phyloP scores from a whole-genome alignment of 345 rosid genomes.

The Anastatica hierochuntica region DNA sequence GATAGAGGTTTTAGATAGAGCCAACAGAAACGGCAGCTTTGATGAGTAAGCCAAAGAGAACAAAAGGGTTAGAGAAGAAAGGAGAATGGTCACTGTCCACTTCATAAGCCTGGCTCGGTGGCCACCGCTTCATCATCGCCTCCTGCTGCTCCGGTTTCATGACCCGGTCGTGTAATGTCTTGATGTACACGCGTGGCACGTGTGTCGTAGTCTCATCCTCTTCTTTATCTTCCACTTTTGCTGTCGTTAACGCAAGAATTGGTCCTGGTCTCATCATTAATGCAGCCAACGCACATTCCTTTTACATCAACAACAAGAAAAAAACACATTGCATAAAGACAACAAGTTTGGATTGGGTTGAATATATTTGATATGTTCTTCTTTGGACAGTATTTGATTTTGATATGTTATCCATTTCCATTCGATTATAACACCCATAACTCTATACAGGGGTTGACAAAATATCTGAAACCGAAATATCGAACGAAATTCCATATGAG shows the following conservation, averaged over 20 bases:
- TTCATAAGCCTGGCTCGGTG: conserved; percentile 42
- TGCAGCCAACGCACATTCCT: conserved; percentile 69
- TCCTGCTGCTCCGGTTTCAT: conserved; percentile 73
- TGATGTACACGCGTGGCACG: conserved; percentile 60
- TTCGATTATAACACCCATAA: no score
- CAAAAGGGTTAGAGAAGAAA: conserved; percentile 60
- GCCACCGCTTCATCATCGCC: conserved; percentile 64
- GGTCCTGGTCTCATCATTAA: conserved; percentile 80
- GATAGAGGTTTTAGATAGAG: conserved; percentile 8
- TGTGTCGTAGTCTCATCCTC: conserved; percentile 8
- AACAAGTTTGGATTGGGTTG: no score
- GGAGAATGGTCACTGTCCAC: conserved; percentile 84
- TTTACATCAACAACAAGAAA: not conserved
- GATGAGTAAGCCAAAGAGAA: conserved; percentile 58
- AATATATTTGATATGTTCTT: no score
- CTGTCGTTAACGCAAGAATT: conserved; percentile 37
- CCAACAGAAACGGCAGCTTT: conserved; percentile 43
- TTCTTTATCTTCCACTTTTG: conserved; percentile 31
- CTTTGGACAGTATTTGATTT: no score
- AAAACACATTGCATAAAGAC: no score
- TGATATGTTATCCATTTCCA: no score
- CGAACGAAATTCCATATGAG: no score
- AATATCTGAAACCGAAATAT: no score
- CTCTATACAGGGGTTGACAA: no score
- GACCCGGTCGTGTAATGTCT: conserved; percentile 50